Evolutionary conservation across 2,329 filamentous ascomycete species (phyloP).

Genomic region (Capronia americana): DNA sequence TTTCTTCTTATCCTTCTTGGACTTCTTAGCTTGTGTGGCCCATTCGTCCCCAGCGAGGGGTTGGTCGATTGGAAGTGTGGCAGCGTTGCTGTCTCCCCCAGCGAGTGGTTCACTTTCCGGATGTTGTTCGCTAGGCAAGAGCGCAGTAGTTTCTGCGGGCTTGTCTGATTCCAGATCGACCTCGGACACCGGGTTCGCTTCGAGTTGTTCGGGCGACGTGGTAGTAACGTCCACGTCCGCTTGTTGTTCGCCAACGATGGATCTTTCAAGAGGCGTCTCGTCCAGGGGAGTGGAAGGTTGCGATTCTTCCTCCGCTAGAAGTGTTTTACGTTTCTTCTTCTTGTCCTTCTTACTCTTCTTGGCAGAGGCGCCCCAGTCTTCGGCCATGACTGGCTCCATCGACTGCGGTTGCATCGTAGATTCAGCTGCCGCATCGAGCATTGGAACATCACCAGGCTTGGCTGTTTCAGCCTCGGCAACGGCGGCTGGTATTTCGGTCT

Average conservation of each 20-base stretch:
- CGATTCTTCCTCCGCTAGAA: slow-evolving; percentile 5
- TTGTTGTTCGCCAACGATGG: neutral
- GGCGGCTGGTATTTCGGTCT: neutral
- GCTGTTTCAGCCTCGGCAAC: neutral
- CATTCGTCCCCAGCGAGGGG: slow-evolving; percentile 16
- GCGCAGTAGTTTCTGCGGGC: neutral
- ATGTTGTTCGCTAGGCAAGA: neutral
- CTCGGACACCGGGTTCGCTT: neutral
- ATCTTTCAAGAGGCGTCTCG: neutral
- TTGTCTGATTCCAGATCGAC: neutral
- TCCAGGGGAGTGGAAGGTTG: neutral
- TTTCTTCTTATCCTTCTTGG: slow-evolving; percentile 43
- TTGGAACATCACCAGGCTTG: neutral
- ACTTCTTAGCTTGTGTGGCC: slow-evolving; percentile 38
- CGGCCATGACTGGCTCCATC: slow-evolving; percentile 7
- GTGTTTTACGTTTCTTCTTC: slow-evolving; percentile 45
- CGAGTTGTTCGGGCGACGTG: neutral
- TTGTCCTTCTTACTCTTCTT: slow-evolving; percentile 44
- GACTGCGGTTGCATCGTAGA: neutral
- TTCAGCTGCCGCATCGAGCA: neutral
- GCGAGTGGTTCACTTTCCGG: neutral
- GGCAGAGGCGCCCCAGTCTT: slow-evolving; percentile 33
- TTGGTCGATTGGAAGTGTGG: neutral
- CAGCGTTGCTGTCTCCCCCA: neutral
- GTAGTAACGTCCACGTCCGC: neutral